Percentiles rank a stretch among this genome's conserved stretches.
These are phyloP conservation scores for Fennellomyces sp. DNA, from an alignment of 371 early-diverging fungal species.

Conservation along the genomic window DNA sequence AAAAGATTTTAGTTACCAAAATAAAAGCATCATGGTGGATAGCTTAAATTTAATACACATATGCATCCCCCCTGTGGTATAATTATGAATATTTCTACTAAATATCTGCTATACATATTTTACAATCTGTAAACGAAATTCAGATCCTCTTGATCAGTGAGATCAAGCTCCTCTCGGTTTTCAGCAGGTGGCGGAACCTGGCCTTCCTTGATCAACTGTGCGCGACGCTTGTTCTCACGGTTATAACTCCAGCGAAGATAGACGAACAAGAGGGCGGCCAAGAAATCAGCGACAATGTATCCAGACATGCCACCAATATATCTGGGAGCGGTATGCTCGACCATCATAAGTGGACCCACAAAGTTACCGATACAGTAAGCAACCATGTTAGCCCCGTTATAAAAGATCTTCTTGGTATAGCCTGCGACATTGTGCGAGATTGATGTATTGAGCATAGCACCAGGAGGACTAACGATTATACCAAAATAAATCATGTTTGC, in stretches of 20 bases:
- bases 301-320: constrained; percentile 21
- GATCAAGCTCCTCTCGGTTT: constrained; percentile 29
- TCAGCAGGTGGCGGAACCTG: constrained; percentile 5
- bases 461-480: not conserved
- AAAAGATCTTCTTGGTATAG: constrained; percentile 25
- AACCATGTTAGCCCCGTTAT: constrained; percentile 19
- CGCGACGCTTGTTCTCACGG: constrained; percentile 9
- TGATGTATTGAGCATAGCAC: constrained; percentile 19
- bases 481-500: no score
- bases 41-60: no score
- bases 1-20: no score
- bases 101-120: no score
- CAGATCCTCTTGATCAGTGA: constrained; percentile 43
- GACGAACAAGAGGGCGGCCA: constrained; percentile 20
- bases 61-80: no score
- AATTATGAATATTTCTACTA: no score
- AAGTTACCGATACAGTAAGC: constrained; percentile 33
- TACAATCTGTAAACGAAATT: constrained; percentile 42
- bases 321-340: constrained; percentile 13
- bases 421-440: constrained; percentile 19
- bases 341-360: constrained; percentile 33
- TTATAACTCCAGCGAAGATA: constrained; percentile 9
- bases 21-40: no score
- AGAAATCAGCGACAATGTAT: constrained; percentile 28
- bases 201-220: constrained; percentile 1